Conservation (phyloP, 1,284 basidiomycete species). For the Microstroma glucosiphilum region DNA sequence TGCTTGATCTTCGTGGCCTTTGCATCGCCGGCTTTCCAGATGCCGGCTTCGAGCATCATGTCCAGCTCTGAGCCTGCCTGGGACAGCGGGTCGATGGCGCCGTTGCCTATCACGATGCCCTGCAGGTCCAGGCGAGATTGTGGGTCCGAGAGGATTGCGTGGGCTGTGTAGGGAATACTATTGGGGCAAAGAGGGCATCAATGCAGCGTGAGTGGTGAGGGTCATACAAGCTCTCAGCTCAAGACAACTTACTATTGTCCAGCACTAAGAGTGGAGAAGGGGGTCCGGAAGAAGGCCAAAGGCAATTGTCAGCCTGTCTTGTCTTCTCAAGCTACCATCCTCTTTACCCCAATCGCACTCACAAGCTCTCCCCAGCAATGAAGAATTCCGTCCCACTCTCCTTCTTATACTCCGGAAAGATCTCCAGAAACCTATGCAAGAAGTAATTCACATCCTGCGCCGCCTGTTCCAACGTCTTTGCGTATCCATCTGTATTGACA, state of each 20-base stretch:
- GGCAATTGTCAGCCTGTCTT: neutral
- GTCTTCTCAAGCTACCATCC: neutral
- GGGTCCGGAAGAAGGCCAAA: neutral
- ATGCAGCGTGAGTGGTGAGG: no score
- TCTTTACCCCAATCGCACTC: neutral
- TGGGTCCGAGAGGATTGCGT: conserved; percentile 67
- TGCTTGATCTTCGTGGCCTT: neutral
- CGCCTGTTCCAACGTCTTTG: conserved; percentile 64
- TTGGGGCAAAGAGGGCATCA: conserved; percentile 16
- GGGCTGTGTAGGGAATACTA: conserved; percentile 58
- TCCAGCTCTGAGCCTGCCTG: conserved; percentile 90
- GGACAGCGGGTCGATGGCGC: conserved; percentile 82
- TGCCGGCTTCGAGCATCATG: conserved; percentile 71
- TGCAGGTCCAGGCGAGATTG: conserved; percentile 60
- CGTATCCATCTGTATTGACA: conserved; percentile 74
- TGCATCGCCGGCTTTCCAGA: conserved; percentile 58
- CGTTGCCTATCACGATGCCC: conserved; percentile 89
- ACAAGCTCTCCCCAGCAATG: conserved; percentile 17
- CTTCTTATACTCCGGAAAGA: conserved; percentile 77
- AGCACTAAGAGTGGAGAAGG: neutral
- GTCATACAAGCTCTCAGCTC: no score
- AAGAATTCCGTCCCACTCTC: conserved; percentile 67
- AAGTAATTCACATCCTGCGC: conserved; percentile 76
- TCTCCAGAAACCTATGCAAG: conserved; percentile 73
- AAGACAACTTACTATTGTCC: conserved; percentile 14